A percentile compares a stretch with the other conserved stretches of the same genome.
These are phyloP conservation scores for Pseudocercospora vitis DNA, from an alignment of 2,329 filamentous ascomycete species.

Conservation along the genomic window DNA sequence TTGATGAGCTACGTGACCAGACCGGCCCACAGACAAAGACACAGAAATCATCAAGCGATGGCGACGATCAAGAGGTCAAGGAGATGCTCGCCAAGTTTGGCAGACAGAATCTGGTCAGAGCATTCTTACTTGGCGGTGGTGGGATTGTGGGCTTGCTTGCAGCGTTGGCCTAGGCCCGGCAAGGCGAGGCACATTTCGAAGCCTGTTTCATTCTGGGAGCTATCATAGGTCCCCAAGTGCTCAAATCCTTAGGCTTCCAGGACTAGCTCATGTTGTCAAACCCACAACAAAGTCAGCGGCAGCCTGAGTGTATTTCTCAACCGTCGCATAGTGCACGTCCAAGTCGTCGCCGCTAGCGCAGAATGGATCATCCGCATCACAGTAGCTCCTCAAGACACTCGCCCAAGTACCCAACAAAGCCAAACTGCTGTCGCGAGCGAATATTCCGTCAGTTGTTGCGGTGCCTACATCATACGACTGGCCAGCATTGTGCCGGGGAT, in stretches of 20 bases:
- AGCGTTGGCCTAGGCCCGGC: conserved; percentile 16
- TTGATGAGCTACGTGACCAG: conserved; percentile 27
- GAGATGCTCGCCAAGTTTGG: conserved; percentile 37
- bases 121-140: conserved; percentile 28
- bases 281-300: conserved; percentile 26
- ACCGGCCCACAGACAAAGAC: conserved; percentile 34
- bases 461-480: conserved; percentile 37
- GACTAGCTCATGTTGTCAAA: conserved; percentile 13
- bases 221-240: too few species aligned
- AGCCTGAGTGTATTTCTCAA: conserved; percentile 23
- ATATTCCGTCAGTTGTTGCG: conserved; percentile 34
- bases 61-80: conserved; percentile 43
- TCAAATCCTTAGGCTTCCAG: neutral
- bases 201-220: neutral
- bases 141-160: conserved; percentile 30
- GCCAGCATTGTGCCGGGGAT: conserved; percentile 37
- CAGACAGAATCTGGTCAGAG: conserved; percentile 29
- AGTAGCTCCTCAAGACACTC: conserved; percentile 27
- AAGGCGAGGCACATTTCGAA: neutral
- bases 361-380: conserved; percentile 29
- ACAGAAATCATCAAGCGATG: conserved; percentile 39
- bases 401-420: conserved; percentile 24
- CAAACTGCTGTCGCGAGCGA: conserved; percentile 22
- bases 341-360: conserved; percentile 24
- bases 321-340: conserved; percentile 24